Conservation (phyloP, 2,329 filamentous ascomycete genomes). For the Paracamarosporium sp. region DNA sequence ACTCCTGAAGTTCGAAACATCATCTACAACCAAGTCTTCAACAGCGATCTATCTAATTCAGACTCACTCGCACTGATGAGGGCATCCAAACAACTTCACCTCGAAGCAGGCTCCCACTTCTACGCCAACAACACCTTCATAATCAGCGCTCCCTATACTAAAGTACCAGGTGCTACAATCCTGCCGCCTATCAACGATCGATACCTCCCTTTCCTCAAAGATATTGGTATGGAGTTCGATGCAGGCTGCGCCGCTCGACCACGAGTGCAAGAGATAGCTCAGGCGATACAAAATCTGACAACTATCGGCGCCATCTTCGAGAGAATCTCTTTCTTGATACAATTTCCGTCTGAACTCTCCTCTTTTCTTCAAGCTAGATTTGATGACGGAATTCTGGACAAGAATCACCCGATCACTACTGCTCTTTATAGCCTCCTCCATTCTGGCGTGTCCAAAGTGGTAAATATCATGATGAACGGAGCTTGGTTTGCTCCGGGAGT, state of each 20-base stretch:
- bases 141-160: constrained; percentile 5
- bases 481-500: constrained; percentile 23
- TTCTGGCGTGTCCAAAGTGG: constrained; percentile 9
- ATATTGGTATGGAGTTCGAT: constrained; percentile 12
- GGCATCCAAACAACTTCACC: constrained; percentile 22
- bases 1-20: constrained; percentile 24
- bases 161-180: constrained; percentile 15
- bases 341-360: constrained; percentile 14
- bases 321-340: constrained; percentile 14
- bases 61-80: constrained; percentile 16
- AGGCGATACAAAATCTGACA: constrained; percentile 15
- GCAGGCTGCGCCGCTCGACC: constrained; percentile 5
- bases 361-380: constrained; percentile 19
- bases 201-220: constrained; percentile 24
- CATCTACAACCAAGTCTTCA: constrained; percentile 21
- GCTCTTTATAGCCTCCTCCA: constrained; percentile 17
- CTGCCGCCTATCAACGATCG: constrained; percentile 24
- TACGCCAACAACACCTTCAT: constrained; percentile 23
- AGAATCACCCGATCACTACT: constrained; percentile 19
- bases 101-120: constrained; percentile 29
- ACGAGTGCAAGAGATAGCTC: constrained; percentile 13
- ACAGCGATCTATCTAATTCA: not conserved
- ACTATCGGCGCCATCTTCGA: constrained; percentile 20
- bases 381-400: constrained; percentile 24
- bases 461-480: constrained; percentile 14